phyloP scores from a whole-genome alignment of 805 yeast genomes.

The Nakazawaea wyomingensis region DNA sequence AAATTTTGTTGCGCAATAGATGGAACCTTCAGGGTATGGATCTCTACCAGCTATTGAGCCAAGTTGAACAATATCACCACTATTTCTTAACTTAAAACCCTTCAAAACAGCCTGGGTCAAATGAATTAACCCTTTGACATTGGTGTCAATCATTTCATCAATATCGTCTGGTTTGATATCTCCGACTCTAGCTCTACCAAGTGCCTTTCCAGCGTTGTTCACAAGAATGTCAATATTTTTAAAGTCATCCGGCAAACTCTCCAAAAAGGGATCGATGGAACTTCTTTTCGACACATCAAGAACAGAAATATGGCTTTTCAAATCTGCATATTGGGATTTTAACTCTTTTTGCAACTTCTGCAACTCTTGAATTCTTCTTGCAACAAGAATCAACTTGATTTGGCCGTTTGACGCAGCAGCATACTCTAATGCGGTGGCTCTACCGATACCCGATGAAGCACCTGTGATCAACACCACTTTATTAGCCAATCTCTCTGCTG shows the following conservation, averaged over 20 bases:
- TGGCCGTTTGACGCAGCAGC: conserved; percentile 57
- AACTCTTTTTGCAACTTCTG: conserved; percentile 33
- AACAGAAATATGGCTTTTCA: conserved; percentile 27
- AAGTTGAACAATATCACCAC: conserved; percentile 68
- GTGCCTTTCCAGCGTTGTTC: conserved; percentile 77
- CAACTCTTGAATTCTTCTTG: conserved; percentile 47
- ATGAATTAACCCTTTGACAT: conserved; percentile 80
- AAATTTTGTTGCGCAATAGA: conserved; percentile 72
- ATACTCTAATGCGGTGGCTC: conserved; percentile 83
- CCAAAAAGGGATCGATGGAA: conserved; percentile 41
- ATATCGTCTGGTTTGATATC: conserved; percentile 59
- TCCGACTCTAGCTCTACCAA: conserved; percentile 77
- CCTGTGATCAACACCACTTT: conserved; percentile 89
- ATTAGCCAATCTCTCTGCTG: conserved; percentile 75
- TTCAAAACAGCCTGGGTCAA: conserved; percentile 77
- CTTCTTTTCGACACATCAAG: conserved; percentile 38
- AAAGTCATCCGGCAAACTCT: conserved; percentile 39
- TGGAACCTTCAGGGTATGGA: conserved; percentile 74
- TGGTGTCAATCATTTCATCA: conserved; percentile 74
- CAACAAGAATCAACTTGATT: conserved; percentile 44
- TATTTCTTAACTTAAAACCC: conserved; percentile 61
- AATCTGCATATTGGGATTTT: conserved; percentile 27
- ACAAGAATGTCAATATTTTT: conserved; percentile 59
- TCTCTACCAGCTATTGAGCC: conserved; percentile 81
- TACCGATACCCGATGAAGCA: conserved; percentile 94